Base-by-base conservation (phyloP, 768 basidiomycete species). In the Tricholoma furcatifolium region DNA sequence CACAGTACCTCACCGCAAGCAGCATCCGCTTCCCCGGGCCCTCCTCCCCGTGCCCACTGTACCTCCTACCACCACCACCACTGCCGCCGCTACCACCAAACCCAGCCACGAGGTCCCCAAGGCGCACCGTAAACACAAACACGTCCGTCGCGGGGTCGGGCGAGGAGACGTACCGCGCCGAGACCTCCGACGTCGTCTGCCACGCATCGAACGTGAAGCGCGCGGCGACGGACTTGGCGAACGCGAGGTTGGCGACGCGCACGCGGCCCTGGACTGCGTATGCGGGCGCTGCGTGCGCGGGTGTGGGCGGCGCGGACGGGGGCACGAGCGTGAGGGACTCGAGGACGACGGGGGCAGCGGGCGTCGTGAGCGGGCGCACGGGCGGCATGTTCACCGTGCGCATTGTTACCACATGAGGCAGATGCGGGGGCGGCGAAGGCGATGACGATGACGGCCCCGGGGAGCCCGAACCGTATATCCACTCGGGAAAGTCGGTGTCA, bases 171-270 rank as follows among this genome's bases (percentile, higher is more conserved):
- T 91, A 87, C 45, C 80, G 83, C 21, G 86, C 95, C 0, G 85
- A 82, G 53, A 97, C 91, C 69, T 98, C 96, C 67, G 87, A 90
- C 53, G 92, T 95, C 43, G 96, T 99, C 68, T 93, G 92, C 96
- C 96, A 98, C 60, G 76, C 79, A 66, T 98, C 96, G 60, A 95
- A 81, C 1, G 96, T 98, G 69, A 97, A 98, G 24, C 96, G 83
- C 21, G 93, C 82, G 7, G 85, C 88, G 47, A 98, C 78, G 76
- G 82, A 82, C 72, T 98, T 98, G 62, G 88, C 77, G 70, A 84
- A 98, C 6, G 92, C 83, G 45, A 98, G 65, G 66, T 98, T 98
- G 61, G 84, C 80, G 53, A 96, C 90, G 43, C 84, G 82, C 40
- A 93, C 79, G 36, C 74, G 75, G 21, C 96, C 96, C n/a, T 77